Conservation (phyloP, 2,329 filamentous ascomycete genomes). For the Talaromyces atroroseus region DNA sequence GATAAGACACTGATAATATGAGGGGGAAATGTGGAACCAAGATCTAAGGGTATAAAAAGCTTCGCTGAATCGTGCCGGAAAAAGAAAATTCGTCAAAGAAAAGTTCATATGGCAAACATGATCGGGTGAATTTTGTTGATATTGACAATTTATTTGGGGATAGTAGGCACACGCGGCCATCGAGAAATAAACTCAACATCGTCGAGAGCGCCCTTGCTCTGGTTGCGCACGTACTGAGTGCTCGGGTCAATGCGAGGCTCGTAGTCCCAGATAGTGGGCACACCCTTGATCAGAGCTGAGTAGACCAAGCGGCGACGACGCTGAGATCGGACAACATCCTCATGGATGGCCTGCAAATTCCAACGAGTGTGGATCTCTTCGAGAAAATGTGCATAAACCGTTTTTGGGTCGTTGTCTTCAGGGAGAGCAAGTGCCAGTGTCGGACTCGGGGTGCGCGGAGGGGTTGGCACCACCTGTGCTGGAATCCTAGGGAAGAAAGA, state of each 20-base stretch:
- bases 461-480: constrained; percentile 21
- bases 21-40: constrained; percentile 4
- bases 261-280: constrained; percentile 79
- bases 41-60: constrained; percentile 5
- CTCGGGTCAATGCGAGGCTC: constrained; percentile 54
- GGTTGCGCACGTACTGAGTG: constrained; percentile 68
- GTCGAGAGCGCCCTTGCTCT: constrained; percentile 36
- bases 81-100: background rate
- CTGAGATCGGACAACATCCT: constrained; percentile 70
- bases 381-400: constrained; percentile 61
- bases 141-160: background rate
- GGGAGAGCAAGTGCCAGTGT: constrained; percentile 29
- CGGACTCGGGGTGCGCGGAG: constrained; percentile 37
- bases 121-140: background rate
- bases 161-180: constrained; percentile 30
- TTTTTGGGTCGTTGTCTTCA: constrained; percentile 29
- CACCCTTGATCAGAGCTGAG: constrained; percentile 69
- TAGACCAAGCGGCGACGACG: constrained; percentile 73
- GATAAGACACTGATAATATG: background rate
- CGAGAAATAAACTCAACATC: constrained; percentile 39
- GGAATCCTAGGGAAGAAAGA: constrained; percentile 16
- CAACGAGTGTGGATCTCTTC: constrained; percentile 69
- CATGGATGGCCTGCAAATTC: constrained; percentile 73
- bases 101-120: background rate
- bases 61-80: constrained; percentile 3